Evolutionary conservation across 2,329 filamentous ascomycete genomes (phyloP).

Genomic region (Venturiaceae sp.): DNA sequence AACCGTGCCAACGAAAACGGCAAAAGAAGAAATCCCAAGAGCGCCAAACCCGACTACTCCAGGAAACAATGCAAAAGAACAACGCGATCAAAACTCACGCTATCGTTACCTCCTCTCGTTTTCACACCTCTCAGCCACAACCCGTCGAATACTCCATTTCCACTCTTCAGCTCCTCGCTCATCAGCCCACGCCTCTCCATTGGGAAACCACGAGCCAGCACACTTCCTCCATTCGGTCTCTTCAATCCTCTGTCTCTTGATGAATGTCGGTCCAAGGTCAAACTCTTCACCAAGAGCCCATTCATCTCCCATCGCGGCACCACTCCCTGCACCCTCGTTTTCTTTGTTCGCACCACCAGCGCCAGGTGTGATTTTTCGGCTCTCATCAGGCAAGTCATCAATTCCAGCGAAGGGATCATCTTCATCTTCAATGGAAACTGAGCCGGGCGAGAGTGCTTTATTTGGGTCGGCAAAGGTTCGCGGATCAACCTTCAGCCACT

Average conservation of each 20-base stretch:
- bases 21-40: background rate
- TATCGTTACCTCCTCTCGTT: background rate
- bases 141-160: conserved; percentile 7
- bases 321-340: background rate
- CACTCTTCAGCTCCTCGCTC: background rate
- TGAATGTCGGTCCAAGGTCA: conserved; percentile 91
- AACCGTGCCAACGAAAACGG: background rate
- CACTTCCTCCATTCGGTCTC: conserved; percentile 85
- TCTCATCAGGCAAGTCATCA: conserved; percentile 74
- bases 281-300: conserved; percentile 79
- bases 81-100: background rate
- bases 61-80: background rate
- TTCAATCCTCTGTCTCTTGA: conserved; percentile 79
- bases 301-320: conserved; percentile 15
- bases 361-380: conserved; percentile 17
- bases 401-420: conserved; percentile 93
- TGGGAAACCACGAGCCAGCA: conserved; percentile 64
- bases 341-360: conserved; percentile 12
- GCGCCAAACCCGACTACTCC: background rate
- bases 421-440: conserved; percentile 68
- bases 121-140: conserved; percentile 5
- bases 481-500: conserved; percentile 72
- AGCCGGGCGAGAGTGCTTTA: conserved; percentile 24
- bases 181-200: background rate
- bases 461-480: conserved; percentile 17